Evolutionary conservation across 2,329 filamentous ascomycete species (phyloP), one percentile per base, ranked within the genome.

Genomic region (Alternaria sp.): DNA sequence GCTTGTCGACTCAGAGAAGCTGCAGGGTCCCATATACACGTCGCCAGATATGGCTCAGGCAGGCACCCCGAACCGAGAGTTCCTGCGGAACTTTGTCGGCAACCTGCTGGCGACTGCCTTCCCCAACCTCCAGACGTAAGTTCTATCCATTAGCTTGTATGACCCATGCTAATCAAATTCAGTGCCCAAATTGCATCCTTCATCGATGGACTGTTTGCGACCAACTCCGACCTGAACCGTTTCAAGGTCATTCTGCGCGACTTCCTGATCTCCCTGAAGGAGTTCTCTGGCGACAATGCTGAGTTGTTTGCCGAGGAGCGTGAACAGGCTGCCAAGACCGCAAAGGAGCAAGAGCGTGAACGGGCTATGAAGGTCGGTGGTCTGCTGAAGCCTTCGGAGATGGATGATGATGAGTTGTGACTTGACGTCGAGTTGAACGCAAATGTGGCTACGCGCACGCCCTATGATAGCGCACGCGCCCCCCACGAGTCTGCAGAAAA

Each of bases 161-260:
- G 18, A 11, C 18, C 6, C 20, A 46, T 51, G n/a, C 63, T 67
- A 44, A 67, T 69, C 68, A 80, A 86, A 67, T 58, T 44, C 75
- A 97, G 92, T 71, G 86, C 87, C 21, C 96, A 99, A 88, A 96
- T 98, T 73, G 88, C 91, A 69, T 87, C 88, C 59, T 99, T 99
- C 80, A 94, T 98, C 55, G 90, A 96, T 73, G 93, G 93, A 11
- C 84, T 99, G 11, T 97, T 99, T 81, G 88, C 90, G 7, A 87
- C 92, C 71, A 98, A 97, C 79, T 92, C 91, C 60, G 92, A 97
- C 75, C 90, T 96, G 69, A 92, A 93, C 78, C 94, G 94, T 79
- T 99, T 99, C 90, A 97, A 97, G 80, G 89, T 97, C 59, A 94
- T 96, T 75, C 85, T 99, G 56, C 93, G 96, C 70, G 96, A 99